These are phyloP conservation scores for Hypoxylon sp. DNA, from an alignment of 2,329 filamentous ascomycete genomes.

Conservation along the genomic window DNA sequence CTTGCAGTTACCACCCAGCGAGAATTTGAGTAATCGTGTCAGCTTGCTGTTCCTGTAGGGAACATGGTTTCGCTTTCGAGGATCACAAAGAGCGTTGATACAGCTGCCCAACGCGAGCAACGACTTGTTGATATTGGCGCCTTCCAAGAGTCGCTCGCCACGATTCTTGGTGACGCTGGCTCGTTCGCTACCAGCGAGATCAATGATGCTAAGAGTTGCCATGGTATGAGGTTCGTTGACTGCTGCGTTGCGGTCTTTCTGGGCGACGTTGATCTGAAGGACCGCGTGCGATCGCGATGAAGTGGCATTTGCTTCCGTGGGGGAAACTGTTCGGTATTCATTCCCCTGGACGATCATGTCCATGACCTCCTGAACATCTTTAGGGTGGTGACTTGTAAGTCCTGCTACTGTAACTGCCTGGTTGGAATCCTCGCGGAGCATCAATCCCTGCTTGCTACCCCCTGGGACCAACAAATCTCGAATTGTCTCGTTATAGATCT, in stretches of 20 bases:
- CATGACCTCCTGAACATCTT: constrained; percentile 96
- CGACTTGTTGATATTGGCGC: constrained; percentile 99
- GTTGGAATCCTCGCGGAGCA: constrained; percentile 94
- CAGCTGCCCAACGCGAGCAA: constrained; percentile 93
- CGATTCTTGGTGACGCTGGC: constrained; percentile 97
- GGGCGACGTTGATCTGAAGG: constrained; percentile 94
- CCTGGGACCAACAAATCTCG: constrained; percentile 91
- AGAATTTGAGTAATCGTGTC: constrained; percentile 95
- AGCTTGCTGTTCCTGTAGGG: constrained; percentile 98
- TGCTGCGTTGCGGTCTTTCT: constrained; percentile 92
- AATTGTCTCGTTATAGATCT: constrained; percentile 99
- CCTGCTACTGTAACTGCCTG: constrained; percentile 92
- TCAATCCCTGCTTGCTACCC: constrained; percentile 84
- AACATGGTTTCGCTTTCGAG: constrained; percentile 90
- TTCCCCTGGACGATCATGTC: constrained; percentile 98
- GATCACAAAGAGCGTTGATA: constrained; percentile 97
- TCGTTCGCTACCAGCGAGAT: constrained; percentile 94
- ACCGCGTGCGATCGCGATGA: constrained; percentile 98
- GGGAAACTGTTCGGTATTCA: constrained; percentile 93
- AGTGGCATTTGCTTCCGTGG: constrained; percentile 96
- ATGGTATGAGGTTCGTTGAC: constrained; percentile 97
- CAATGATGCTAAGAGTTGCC: constrained; percentile 98
- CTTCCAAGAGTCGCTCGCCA: constrained; percentile 89
- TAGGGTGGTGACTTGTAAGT: constrained; percentile 89
- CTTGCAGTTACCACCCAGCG: constrained; percentile 96